A percentile compares a stretch with the other conserved stretches of the same genome.
phyloP scores from a whole-genome alignment of 371 early-diverging fungal genomes.

The Choanephora cucurbitarum region DNA sequence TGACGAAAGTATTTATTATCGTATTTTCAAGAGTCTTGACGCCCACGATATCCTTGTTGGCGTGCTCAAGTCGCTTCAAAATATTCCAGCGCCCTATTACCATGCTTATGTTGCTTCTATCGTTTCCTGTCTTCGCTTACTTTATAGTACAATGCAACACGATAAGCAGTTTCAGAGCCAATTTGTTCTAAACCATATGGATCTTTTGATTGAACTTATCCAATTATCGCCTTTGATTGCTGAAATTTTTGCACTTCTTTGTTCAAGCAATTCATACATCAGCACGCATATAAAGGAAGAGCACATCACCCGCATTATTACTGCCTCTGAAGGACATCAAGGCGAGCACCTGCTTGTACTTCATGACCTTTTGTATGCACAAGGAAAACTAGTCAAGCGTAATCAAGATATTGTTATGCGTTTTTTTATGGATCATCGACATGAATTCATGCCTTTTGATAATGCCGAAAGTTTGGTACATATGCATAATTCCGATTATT shows the following conservation, averaged over 20 bases:
- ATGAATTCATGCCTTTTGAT: constrained; percentile 40
- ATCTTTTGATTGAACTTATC: constrained; percentile 44
- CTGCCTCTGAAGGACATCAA: constrained; percentile 38
- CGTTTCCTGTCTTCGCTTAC: neutral
- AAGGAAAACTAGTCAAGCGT: constrained; percentile 48
- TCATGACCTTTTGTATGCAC: constrained; percentile 41
- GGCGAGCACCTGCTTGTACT: constrained; percentile 44
- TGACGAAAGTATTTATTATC: constrained; percentile 23
- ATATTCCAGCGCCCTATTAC: constrained; percentile 25
- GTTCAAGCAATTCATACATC: constrained; percentile 38
- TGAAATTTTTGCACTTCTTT: constrained; percentile 22
- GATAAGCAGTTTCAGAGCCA: constrained; percentile 21
- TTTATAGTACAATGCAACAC: neutral
- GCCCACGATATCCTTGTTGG: constrained; percentile 27
- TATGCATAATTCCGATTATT: constrained; percentile 38
- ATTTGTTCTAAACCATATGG: constrained; percentile 43
- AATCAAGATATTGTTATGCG: constrained; percentile 50
- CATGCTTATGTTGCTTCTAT: constrained; percentile 6
- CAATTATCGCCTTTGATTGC: constrained; percentile 23
- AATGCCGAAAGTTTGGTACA: constrained; percentile 15
- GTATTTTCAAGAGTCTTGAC: constrained; percentile 32
- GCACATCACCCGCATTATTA: constrained; percentile 46
- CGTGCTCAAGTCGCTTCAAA: constrained; percentile 25
- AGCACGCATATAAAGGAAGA: constrained; percentile 42
- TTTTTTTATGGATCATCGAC: constrained; percentile 45